phyloP scores from a whole-genome alignment of 352 stramenopile species.

The Globisporangium splendens region DNA sequence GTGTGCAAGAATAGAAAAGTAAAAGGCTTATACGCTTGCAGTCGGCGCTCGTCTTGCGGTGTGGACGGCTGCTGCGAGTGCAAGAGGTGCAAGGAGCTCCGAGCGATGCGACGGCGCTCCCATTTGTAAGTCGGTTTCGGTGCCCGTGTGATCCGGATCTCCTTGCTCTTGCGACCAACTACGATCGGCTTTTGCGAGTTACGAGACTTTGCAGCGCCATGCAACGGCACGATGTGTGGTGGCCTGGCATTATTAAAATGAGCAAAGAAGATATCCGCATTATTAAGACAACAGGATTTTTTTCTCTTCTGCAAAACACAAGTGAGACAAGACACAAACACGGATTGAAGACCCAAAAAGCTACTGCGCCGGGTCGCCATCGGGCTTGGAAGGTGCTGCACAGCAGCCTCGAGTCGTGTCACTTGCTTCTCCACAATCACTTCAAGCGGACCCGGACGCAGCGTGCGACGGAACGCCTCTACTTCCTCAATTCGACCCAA shows the following conservation, averaged over 20 bases:
- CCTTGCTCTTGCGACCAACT: constrained; percentile 25
- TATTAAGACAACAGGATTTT: background rate
- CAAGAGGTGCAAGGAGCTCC: background rate
- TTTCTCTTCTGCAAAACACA: background rate
- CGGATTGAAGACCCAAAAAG: constrained; percentile 6
- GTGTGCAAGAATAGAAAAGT: background rate
- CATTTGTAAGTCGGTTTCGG: constrained; percentile 58
- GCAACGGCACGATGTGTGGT: constrained; percentile 2
- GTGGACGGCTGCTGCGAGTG: background rate
- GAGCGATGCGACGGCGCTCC: constrained; percentile 33
- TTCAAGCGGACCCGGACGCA: constrained; percentile 39
- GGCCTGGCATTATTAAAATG: background rate
- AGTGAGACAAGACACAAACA: background rate
- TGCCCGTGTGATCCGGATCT: constrained; percentile 25
- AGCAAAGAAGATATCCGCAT: background rate
- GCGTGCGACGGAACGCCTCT: constrained; percentile 34
- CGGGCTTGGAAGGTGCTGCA: constrained; percentile 26
- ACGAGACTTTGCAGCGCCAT: constrained; percentile 9
- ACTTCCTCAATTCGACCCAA: constrained; percentile 37
- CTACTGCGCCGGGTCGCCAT: background rate
- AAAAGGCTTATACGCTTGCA: background rate
- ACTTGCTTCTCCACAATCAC: constrained; percentile 50
- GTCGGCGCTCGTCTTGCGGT: no score
- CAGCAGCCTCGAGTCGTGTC: constrained; percentile 24
- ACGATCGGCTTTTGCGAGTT: constrained; percentile 18